These are phyloP conservation scores for Detonula confervacea DNA, from an alignment of 352 stramenopile species.

Conservation along the genomic window DNA sequence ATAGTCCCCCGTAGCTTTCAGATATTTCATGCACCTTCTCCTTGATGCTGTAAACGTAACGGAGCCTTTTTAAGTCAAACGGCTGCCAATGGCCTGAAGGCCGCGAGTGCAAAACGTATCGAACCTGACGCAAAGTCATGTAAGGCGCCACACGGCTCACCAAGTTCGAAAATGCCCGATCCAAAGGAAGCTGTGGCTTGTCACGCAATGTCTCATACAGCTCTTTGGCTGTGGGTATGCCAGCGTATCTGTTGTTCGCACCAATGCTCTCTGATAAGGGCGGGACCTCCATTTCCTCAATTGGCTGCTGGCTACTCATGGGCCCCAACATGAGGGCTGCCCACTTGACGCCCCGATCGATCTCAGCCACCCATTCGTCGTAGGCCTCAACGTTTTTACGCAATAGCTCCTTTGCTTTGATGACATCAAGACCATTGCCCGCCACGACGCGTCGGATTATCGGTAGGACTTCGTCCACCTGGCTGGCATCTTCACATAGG, in stretches of 20 bases:
- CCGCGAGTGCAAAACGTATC: constrained; percentile 76
- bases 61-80: constrained; percentile 79
- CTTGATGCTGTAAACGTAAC: constrained; percentile 86
- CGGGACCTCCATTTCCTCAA: constrained; percentile 76
- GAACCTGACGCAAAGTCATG: constrained; percentile 81
- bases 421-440: constrained; percentile 82
- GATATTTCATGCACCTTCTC: constrained; percentile 85
- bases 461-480: constrained; percentile 75
- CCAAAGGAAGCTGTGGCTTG: constrained; percentile 76
- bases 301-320: constrained; percentile 60
- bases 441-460: constrained; percentile 77
- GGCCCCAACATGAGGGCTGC: constrained; percentile 67
- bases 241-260: constrained; percentile 57
- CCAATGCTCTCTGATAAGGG: constrained; percentile 69
- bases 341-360: constrained; percentile 80
- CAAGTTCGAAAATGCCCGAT: constrained; percentile 76
- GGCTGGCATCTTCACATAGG: constrained; percentile 72
- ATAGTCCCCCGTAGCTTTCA: constrained; percentile 84
- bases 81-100: constrained; percentile 78
- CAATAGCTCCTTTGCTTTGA: constrained; percentile 82
- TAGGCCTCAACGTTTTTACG: constrained; percentile 74
- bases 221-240: constrained; percentile 75
- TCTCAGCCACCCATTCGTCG: constrained; percentile 83
- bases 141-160: constrained; percentile 79
- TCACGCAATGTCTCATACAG: constrained; percentile 78